Evolutionary conservation across 805 yeast species (phyloP), one percentile per base, ranked within the genome.

Genomic region (Metschnikowia noctiluminum): DNA sequence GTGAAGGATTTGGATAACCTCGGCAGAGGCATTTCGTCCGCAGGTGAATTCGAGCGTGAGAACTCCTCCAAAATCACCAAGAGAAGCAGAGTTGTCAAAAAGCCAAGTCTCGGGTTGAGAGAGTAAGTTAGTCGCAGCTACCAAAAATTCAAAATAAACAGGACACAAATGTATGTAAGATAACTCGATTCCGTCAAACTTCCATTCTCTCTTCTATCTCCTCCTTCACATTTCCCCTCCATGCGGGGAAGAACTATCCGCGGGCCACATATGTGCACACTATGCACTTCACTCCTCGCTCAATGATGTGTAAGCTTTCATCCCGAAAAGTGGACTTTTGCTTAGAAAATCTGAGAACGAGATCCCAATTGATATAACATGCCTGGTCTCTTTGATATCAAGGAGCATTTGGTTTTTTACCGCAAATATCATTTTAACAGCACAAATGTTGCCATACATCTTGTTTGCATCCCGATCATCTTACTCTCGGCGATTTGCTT

Each of bases 1-100:
- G 87, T 94, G 57, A 94, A 90, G 70, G 92, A 89, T 52, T 76
- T 79, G 50, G 99, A 94, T 68, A 81, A 80, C 52, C 81, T 88
- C 56, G 99, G 98, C 42, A 82, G 99, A 68, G 84, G 82, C 57
- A 71, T 85, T 57, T 71, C 73, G 37, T 73, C 76, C n/a, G 82
- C 82, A 37, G 78, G 84, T 31, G 71, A 66, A 28, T 79, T 79
- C 52, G 83, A 80, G 32, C 76, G 74, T 48, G 59, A 21, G 21
- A 21, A 63, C 31, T 52, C 60, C 28, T 67, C 42, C 48, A 63
- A 40, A n/a, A 35, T 35, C 28, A 68, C 66, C 53, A 80, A 71
- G 64, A 70, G 73, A 54, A 68, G 69, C 48, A 60, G 77, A 46
- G 50, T 55, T 11, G 68, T 73, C 46, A 81, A 79, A 64, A 81